Conservation (phyloP, 2,329 filamentous ascomycete genomes). For the Xylariaceae sp. region DNA sequence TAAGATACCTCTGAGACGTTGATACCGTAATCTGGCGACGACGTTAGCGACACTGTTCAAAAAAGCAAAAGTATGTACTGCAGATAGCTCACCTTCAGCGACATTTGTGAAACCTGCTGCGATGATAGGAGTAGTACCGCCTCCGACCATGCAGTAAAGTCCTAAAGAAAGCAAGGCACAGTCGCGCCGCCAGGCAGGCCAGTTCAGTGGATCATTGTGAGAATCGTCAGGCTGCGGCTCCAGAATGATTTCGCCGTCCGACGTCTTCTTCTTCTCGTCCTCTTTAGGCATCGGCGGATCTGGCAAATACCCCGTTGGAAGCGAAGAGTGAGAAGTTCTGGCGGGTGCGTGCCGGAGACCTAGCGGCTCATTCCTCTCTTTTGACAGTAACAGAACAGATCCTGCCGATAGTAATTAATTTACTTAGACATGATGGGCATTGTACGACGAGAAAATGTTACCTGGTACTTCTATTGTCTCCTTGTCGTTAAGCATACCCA, state of each 20-base stretch:
- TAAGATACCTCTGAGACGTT: slow-evolving; percentile 72
- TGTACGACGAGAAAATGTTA: slow-evolving; percentile 37
- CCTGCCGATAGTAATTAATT: slow-evolving; percentile 38
- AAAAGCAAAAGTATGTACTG: slow-evolving; percentile 27
- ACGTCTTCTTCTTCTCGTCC: slow-evolving; percentile 66
- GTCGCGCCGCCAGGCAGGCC: slow-evolving; percentile 80
- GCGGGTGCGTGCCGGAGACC: slow-evolving; percentile 56
- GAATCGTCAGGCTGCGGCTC: slow-evolving; percentile 92
- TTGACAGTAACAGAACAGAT: slow-evolving; percentile 56
- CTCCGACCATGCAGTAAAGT: slow-evolving; percentile 89
- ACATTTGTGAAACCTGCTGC: slow-evolving; percentile 88
- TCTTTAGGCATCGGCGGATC: slow-evolving; percentile 30
- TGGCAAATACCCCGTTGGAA: slow-evolving; percentile 45
- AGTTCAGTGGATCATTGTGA: slow-evolving; percentile 88
- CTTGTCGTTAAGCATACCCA: slow-evolving; percentile 82
- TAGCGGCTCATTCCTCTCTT: slow-evolving; percentile 57
- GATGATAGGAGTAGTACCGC: slow-evolving; percentile 86
- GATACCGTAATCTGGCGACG: slow-evolving; percentile 52
- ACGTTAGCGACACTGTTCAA: slow-evolving; percentile 14
- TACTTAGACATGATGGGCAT: not conserved
- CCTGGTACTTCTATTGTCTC: slow-evolving; percentile 85
- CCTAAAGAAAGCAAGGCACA: slow-evolving; percentile 76
- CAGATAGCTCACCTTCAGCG: slow-evolving; percentile 46
- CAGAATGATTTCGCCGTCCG: slow-evolving; percentile 79
- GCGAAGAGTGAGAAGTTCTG: slow-evolving; percentile 57